Evolutionary conservation across 352 stramenopile genomes (phyloP).

Genomic region (Phytophthora agathidicida): DNA sequence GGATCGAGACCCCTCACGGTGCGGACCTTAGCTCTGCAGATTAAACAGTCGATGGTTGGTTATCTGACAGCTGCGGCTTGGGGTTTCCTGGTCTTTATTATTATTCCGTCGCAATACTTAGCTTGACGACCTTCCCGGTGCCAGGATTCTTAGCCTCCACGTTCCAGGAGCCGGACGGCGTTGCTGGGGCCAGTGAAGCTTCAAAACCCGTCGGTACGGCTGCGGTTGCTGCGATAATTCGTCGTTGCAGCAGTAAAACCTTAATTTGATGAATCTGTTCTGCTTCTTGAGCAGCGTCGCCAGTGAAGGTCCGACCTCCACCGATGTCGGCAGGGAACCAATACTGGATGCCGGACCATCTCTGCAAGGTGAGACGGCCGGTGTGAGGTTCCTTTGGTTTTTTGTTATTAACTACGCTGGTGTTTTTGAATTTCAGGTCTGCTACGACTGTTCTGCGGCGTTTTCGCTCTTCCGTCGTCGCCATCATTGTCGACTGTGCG

Average conservation of each 20-base stretch:
- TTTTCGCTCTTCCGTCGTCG: slow-evolving; percentile 86
- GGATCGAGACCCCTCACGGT: slow-evolving; percentile 63
- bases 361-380: slow-evolving; percentile 69
- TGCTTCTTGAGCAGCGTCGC: slow-evolving; percentile 21
- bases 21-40: neutral
- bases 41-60: no score
- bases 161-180: slow-evolving; percentile 39
- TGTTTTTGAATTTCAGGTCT: slow-evolving; percentile 50
- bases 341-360: slow-evolving; percentile 88
- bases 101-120: slow-evolving; percentile 20
- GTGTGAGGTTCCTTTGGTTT: neutral
- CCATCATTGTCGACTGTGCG: slow-evolving; percentile 88
- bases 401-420: neutral
- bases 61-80: no score
- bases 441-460: slow-evolving; percentile 76
- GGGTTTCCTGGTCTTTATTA: neutral
- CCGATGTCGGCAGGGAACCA: slow-evolving; percentile 54
- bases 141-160: slow-evolving; percentile 60
- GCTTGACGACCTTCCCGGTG: slow-evolving; percentile 74
- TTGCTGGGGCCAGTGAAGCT: neutral
- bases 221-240: neutral
- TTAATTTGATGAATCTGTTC: slow-evolving; percentile 4
- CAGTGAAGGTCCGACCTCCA: slow-evolving; percentile 36
- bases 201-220: slow-evolving; percentile 19
- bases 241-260: no score